These are phyloP conservation scores for Picea abies DNA, from an alignment of 83 land plant species.

Conservation along the genomic window DNA sequence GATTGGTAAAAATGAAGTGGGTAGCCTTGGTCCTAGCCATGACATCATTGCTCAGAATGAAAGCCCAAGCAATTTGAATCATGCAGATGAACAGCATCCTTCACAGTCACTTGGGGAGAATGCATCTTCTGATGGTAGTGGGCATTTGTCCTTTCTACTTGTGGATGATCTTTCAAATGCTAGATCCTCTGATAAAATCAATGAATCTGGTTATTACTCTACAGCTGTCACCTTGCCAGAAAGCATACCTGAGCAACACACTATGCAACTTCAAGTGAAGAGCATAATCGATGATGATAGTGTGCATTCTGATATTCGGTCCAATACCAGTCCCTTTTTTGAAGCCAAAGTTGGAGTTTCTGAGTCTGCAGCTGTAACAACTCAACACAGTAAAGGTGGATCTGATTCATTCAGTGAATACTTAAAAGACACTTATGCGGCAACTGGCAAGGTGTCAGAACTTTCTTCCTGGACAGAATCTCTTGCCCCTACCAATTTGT, in stretches of 20 bases:
- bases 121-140: slow-evolving; percentile 3
- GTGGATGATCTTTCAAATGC: neutral
- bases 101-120: neutral
- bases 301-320: neutral
- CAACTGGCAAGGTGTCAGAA: slow-evolving; percentile 6
- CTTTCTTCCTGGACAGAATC: neutral
- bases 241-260: neutral
- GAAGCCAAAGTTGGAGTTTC: neutral
- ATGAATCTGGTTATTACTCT: neutral
- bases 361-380: neutral
- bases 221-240: neutral
- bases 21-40: neutral
- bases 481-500: neutral
- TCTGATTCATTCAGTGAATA: neutral
- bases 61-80: slow-evolving; percentile 1
- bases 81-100: neutral
- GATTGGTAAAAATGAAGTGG: slow-evolving; percentile 1
- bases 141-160: slow-evolving; percentile 8
- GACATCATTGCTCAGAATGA: slow-evolving; percentile 5
- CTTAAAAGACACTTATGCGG: neutral
- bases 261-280: neutral
- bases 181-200: slow-evolving; percentile 11
- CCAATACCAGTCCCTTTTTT: slow-evolving; percentile 4
- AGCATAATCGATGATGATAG: neutral
- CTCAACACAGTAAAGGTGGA: neutral